Conservation (phyloP, 169 alveolate genomes). For the Perkinsus chesapeaki region DNA sequence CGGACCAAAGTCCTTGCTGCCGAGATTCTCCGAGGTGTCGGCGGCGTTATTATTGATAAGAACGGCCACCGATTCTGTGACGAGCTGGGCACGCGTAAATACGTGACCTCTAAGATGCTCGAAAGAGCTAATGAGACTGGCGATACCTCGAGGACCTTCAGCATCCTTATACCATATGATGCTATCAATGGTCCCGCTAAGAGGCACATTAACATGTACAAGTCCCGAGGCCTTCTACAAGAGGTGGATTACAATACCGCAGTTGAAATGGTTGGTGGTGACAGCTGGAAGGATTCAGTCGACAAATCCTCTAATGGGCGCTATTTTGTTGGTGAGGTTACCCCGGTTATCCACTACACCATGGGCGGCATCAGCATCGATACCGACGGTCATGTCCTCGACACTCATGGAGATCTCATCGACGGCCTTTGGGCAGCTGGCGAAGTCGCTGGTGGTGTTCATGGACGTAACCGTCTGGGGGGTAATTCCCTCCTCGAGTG, state of each 20-base stretch:
- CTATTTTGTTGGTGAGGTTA: conserved; percentile 28
- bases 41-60: conserved; percentile 34
- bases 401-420: background rate
- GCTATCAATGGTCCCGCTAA: background rate
- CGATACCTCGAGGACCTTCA: background rate
- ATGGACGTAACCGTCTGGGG: conserved; percentile 55
- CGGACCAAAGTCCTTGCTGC: conserved; percentile 39
- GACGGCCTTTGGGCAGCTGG: conserved; percentile 48
- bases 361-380: conserved; percentile 41
- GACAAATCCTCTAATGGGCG: conserved; percentile 12
- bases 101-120: conserved; percentile 5
- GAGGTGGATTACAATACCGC: background rate
- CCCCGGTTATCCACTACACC: conserved; percentile 40
- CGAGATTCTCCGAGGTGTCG: conserved; percentile 43
- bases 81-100: conserved; percentile 31
- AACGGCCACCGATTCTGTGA: conserved; percentile 48
- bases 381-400: conserved; percentile 19
- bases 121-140: background rate
- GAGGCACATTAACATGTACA: conserved; percentile 11
- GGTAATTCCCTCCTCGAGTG: conserved; percentile 54
- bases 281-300: background rate
- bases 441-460: conserved; percentile 55
- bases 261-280: background rate
- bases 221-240: background rate
- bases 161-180: background rate